Evolutionary conservation across 1,284 basidiomycete species (phyloP).

Genomic region (Malassezia yamatoensis): DNA sequence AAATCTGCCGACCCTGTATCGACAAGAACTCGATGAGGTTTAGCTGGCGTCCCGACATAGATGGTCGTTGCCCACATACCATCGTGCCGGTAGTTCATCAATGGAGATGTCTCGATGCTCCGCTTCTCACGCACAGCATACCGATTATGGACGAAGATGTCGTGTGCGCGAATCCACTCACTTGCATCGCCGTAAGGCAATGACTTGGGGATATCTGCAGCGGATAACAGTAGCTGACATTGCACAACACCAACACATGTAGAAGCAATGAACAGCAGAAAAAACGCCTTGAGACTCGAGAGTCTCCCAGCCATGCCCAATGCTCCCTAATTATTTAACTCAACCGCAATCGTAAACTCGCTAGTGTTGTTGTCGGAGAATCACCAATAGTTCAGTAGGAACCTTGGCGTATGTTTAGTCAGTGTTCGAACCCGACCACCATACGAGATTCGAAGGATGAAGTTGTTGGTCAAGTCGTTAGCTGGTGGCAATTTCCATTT

Average conservation of each 20-base stretch:
- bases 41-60: conserved; percentile 50
- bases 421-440: not conserved
- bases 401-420: not conserved
- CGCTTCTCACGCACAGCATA: not conserved
- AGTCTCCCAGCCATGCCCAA: too few relatives aligned
- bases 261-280: too few relatives aligned
- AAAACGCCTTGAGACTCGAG: too few relatives aligned
- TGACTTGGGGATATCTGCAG: too few relatives aligned
- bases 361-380: too few relatives aligned
- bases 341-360: too few relatives aligned
- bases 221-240: too few relatives aligned
- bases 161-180: not conserved
- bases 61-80: not conserved
- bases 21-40: conserved; percentile 51
- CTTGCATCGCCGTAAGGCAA: not conserved
- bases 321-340: too few relatives aligned
- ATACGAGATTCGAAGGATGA: conserved; percentile 21
- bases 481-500: conserved; percentile 44
- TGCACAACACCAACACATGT: too few relatives aligned
- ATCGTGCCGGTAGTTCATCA: not conserved
- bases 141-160: not conserved
- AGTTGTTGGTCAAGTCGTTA: conserved; percentile 44
- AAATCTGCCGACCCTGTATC: conserved; percentile 72
- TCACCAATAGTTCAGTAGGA: too few relatives aligned
- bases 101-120: not conserved